Conservation (phyloP, 495 filamentous ascomycete species). For the Lophium mytilinum region DNA sequence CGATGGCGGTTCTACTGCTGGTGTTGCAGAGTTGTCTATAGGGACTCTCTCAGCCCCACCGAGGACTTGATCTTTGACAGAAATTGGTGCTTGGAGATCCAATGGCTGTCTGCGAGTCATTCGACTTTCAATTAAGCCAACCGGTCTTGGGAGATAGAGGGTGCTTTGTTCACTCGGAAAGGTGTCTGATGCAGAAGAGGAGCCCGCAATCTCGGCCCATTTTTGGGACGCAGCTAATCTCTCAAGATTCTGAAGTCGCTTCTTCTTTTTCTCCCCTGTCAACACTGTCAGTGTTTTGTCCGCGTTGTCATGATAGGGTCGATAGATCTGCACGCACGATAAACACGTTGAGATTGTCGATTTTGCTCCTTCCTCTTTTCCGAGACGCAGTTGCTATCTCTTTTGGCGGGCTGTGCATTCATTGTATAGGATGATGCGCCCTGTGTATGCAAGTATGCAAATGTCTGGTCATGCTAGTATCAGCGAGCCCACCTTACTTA, state of each 20-base stretch:
- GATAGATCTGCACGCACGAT: background rate
- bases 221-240: background rate
- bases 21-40: too few relatives aligned
- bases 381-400: background rate
- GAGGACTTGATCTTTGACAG: too few relatives aligned
- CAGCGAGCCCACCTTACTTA: background rate
- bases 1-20: too few relatives aligned
- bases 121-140: too few relatives aligned
- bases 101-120: too few relatives aligned
- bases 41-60: too few relatives aligned
- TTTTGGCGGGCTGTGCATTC: background rate
- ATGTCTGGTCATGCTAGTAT: background rate
- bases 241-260: background rate
- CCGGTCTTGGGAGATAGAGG: too few relatives aligned
- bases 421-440: background rate
- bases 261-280: background rate
- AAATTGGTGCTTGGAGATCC: too few relatives aligned
- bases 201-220: background rate
- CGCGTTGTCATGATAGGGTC: background rate
- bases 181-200: too few relatives aligned
- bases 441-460: background rate
- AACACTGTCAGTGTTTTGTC: background rate
- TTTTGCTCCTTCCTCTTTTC: background rate
- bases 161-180: too few relatives aligned
- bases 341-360: background rate